phyloP scores from a whole-genome alignment of 805 yeast species.

The Myxozyma udenii region DNA sequence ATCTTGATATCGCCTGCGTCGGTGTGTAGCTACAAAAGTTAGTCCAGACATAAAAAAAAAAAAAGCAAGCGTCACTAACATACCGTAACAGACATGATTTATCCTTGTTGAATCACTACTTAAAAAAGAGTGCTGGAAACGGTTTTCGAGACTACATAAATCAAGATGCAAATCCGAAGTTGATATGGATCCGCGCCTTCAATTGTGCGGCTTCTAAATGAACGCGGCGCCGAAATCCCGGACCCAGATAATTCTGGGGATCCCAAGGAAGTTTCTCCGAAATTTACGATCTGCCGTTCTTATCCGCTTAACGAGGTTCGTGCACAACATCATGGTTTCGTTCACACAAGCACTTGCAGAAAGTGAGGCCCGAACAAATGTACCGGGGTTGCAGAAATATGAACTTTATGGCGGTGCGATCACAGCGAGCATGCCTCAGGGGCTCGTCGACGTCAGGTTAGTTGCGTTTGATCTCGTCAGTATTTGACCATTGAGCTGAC shows the following conservation, averaged over 20 bases:
- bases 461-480: neutral
- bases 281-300: no score
- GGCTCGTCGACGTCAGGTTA: constrained; percentile 63
- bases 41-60: neutral
- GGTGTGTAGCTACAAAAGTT: constrained; percentile 38
- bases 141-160: no score
- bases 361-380: neutral
- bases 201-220: no score
- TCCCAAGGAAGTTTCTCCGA: no score
- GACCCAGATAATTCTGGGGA: neutral
- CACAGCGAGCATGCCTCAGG: constrained; percentile 53
- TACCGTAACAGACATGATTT: constrained; percentile 32
- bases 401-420: constrained; percentile 82
- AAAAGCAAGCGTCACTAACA: neutral
- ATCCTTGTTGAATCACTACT: no score
- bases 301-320: no score
- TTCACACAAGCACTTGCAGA: neutral
- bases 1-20: constrained; percentile 43
- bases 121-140: no score
- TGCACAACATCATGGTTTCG: neutral
- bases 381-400: neutral
- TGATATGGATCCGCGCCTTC: no score
- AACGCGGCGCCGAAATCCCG: no score
- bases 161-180: no score
- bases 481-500: neutral